Evolutionary conservation across 148 eudicot genomes (phyloP).

Genomic region (Tetragonia tetragonoides): DNA sequence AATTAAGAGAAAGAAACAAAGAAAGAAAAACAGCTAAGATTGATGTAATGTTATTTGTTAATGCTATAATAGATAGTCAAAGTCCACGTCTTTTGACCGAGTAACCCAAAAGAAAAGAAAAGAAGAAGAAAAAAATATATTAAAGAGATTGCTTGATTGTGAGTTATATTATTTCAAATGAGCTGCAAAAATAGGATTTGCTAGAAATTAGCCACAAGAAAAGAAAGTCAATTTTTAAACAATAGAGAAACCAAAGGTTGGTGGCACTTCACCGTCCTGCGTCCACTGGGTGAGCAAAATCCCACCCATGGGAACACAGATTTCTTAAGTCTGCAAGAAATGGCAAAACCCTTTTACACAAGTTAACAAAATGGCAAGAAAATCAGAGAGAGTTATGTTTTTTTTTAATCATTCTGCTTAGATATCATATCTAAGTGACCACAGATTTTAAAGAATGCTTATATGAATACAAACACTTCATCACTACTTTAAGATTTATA

Average conservation of each 20-base stretch:
- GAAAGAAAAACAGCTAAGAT: too few species aligned
- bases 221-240: background rate
- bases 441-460: background rate
- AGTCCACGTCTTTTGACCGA: too few species aligned
- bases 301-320: background rate
- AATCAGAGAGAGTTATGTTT: background rate
- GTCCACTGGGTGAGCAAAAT: background rate
- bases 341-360: background rate
- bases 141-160: too few species aligned
- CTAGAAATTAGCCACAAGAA: background rate
- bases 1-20: too few species aligned
- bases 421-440: background rate
- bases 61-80: too few species aligned
- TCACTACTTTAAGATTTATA: too few species aligned
- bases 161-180: too few species aligned
- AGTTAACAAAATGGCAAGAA: constrained; percentile 5
- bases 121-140: too few species aligned
- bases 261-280: constrained; percentile 9
- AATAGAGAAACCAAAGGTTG: background rate
- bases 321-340: constrained; percentile 5
- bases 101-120: too few species aligned
- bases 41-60: too few species aligned
- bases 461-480: too few species aligned
- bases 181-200: background rate
- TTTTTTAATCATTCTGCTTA: constrained; percentile 2